A percentile compares a stretch with the other conserved stretches of the same genome.
Evolutionary conservation across 2,329 filamentous ascomycete species (phyloP).

Genomic region (Lojkania enalia): DNA sequence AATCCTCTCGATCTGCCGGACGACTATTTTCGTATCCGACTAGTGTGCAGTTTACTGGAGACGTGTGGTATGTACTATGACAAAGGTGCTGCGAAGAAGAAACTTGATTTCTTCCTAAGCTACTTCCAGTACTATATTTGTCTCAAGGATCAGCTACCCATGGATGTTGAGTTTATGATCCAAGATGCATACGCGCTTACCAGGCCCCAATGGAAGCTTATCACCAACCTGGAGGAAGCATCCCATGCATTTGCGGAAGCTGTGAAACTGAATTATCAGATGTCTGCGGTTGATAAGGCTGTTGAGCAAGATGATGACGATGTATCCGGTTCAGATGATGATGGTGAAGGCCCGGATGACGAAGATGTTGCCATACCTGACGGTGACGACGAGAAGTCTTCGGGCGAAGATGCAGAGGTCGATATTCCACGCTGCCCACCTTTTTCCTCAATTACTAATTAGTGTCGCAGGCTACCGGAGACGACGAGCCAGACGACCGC

Average conservation of each 20-base stretch:
- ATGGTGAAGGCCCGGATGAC: constrained; percentile 54
- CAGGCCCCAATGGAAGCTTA: constrained; percentile 90
- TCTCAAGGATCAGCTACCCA: constrained; percentile 84
- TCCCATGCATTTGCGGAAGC: constrained; percentile 81
- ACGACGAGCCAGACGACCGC: constrained; percentile 48
- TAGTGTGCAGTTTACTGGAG: constrained; percentile 87
- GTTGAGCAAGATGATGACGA: constrained; percentile 72
- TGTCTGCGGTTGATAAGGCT: constrained; percentile 69
- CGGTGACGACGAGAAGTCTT: constrained; percentile 58
- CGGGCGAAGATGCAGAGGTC: constrained; percentile 60
- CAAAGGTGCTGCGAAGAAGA: constrained; percentile 90
- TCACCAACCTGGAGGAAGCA: constrained; percentile 79
- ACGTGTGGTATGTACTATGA: constrained; percentile 97
- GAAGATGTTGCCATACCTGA: constrained; percentile 49
- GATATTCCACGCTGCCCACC: constrained; percentile 4
- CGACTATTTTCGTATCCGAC: constrained; percentile 92
- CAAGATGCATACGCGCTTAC: constrained; percentile 87
- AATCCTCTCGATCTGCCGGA: constrained; percentile 85
- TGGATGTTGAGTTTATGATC: constrained; percentile 97
- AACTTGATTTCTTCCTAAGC: constrained; percentile 93
- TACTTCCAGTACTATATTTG: constrained; percentile 98
- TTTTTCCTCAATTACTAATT: constrained; percentile 7
- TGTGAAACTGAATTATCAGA: constrained; percentile 87
- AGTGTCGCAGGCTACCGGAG: constrained; percentile 47
- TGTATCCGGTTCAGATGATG: constrained; percentile 77